These are phyloP conservation scores for Aegilops longissima DNA, from an alignment of 176 grass and related monocot genomes.

Conservation along the genomic window DNA sequence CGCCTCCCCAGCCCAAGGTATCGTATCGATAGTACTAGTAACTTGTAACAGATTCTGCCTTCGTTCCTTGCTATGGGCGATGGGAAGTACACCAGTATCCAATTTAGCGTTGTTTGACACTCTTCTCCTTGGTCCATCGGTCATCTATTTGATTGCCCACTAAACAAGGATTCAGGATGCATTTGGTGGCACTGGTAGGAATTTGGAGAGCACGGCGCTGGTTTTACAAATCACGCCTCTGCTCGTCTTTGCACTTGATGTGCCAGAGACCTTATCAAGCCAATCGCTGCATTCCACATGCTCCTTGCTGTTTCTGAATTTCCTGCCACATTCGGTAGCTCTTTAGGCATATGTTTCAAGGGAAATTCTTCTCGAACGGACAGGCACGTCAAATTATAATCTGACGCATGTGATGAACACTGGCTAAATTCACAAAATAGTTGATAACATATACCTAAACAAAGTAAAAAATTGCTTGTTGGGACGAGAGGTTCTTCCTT, in stretches of 20 bases:
- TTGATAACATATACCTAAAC: background rate
- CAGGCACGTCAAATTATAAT: background rate
- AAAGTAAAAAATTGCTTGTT: background rate
- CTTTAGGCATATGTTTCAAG: background rate
- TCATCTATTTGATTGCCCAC: background rate
- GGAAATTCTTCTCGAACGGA: background rate
- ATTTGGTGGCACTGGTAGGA: background rate
- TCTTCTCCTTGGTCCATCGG: background rate
- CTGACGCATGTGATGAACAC: background rate
- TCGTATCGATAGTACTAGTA: background rate
- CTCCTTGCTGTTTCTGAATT: background rate
- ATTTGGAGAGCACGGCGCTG: background rate
- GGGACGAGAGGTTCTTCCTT: background rate
- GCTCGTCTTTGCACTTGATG: background rate
- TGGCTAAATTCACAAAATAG: background rate
- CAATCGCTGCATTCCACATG: background rate
- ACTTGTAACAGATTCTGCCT: background rate
- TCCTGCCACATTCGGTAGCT: background rate
- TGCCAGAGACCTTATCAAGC: background rate
- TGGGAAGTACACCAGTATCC: background rate
- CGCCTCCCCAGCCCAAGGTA: conserved; percentile 26
- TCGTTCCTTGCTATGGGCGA: background rate
- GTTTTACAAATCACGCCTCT: background rate
- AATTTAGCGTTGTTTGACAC: background rate
- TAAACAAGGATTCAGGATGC: background rate